Evolutionary conservation across 2,329 filamentous ascomycete genomes (phyloP).

Genomic region (Venturia asperata): DNA sequence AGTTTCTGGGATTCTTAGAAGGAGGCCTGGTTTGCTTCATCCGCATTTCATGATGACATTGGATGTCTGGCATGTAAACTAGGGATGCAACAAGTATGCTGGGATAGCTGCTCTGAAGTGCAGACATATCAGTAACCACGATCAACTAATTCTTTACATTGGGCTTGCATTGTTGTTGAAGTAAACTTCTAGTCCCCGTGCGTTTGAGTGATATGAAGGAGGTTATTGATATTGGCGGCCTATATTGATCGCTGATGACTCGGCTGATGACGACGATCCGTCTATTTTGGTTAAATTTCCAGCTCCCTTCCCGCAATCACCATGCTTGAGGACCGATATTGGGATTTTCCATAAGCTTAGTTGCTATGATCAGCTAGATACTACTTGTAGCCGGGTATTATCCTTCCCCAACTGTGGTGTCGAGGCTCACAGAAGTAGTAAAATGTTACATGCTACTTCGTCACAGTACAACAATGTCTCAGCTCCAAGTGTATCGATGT

Average conservation of each 20-base stretch:
- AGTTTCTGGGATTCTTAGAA: neutral
- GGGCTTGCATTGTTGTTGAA: neutral
- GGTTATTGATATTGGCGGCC: neutral
- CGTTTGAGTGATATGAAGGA: neutral
- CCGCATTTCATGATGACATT: neutral
- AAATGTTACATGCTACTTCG: neutral
- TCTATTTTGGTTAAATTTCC: neutral
- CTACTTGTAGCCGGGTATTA: neutral
- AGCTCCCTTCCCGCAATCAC: too few relatives aligned
- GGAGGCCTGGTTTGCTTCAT: neutral
- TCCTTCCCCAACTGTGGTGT: neutral
- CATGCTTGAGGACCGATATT: neutral
- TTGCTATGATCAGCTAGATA: neutral
- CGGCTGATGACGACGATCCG: neutral
- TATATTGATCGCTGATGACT: neutral
- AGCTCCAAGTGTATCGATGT: neutral
- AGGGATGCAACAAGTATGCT: neutral
- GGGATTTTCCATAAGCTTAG: neutral
- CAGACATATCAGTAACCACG: neutral
- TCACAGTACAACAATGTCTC: neutral
- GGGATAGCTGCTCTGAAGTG: neutral
- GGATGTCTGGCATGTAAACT: neutral
- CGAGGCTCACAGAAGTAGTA: neutral
- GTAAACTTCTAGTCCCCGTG: neutral
- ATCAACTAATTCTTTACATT: neutral